phyloP scores from a whole-genome alignment of 352 stramenopile species.

The Pythium scleroteichum region DNA sequence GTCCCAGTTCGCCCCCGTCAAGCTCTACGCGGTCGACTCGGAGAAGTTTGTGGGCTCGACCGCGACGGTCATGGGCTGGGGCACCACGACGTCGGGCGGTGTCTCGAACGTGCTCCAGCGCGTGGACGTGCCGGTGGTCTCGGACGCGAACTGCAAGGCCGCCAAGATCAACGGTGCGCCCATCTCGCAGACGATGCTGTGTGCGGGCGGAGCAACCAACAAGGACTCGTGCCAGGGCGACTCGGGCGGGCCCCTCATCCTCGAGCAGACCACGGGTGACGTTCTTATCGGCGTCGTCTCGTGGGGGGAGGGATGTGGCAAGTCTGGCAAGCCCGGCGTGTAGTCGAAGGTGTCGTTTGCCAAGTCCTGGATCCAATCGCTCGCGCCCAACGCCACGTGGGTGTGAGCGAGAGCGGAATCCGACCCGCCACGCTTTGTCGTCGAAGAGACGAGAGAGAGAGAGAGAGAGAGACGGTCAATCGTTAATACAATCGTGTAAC shows the following conservation, averaged over 20 bases:
- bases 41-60: not conserved
- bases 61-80: constrained; percentile 35
- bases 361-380: constrained; percentile 43
- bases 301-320: constrained; percentile 53
- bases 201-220: constrained; percentile 37
- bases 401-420: no score
- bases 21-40: no score
- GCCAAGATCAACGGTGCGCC: no score
- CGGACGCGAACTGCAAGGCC: constrained; percentile 31
- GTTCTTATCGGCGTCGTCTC: constrained; percentile 53
- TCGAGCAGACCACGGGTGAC: constrained; percentile 37
- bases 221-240: constrained; percentile 57
- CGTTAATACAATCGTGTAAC: no score
- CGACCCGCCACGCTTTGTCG: no score
- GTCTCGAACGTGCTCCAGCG: constrained; percentile 37
- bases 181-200: constrained; percentile 43
- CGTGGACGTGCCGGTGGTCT: constrained; percentile 39
- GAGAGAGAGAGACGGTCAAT: no score
- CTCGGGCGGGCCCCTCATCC: constrained; percentile 49
- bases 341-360: constrained; percentile 47
- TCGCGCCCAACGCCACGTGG: constrained; percentile 15
- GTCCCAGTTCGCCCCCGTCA: no score
- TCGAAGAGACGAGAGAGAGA: no score
- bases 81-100: constrained; percentile 29
- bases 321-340: constrained; percentile 42